Evolutionary conservation across 768 basidiomycete species (phyloP).

Genomic region (Heimioporus sp.): DNA sequence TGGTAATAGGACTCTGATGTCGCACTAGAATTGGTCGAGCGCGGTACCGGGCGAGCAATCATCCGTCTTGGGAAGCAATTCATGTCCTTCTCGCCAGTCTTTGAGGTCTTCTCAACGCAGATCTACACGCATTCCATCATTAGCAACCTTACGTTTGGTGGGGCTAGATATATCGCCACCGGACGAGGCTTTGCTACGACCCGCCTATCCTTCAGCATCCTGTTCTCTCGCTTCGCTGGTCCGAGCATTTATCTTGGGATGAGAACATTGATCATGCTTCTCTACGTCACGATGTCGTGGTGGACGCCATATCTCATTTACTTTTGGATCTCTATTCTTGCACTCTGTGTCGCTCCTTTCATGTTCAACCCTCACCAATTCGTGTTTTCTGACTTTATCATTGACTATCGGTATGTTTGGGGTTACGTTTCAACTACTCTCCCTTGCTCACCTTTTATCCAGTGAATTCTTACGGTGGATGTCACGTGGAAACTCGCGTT

Average conservation of each 20-base stretch:
- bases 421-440: background rate
- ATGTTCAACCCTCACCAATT: slow-evolving; percentile 99
- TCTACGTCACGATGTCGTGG: slow-evolving; percentile 89
- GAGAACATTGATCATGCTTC: slow-evolving; percentile 86
- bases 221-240: slow-evolving; percentile 98
- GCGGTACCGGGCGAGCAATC: slow-evolving; percentile 90
- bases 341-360: slow-evolving; percentile 94
- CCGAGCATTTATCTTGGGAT: slow-evolving; percentile 98
- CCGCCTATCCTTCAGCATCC: slow-evolving; percentile 88
- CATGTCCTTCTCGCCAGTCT: slow-evolving; percentile 88
- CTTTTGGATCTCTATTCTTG: slow-evolving; percentile 95
- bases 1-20: slow-evolving; percentile 15
- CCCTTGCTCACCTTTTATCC: slow-evolving; percentile 11
- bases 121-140: slow-evolving; percentile 98
- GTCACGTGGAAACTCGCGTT: slow-evolving; percentile 96
- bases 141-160: slow-evolving; percentile 95
- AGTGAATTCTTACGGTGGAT: slow-evolving; percentile 99
- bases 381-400: slow-evolving; percentile 93
- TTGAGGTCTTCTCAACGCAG: slow-evolving; percentile 98
- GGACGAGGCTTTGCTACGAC: slow-evolving; percentile 99
- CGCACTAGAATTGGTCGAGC: slow-evolving; percentile 82
- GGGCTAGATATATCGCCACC: slow-evolving; percentile 97
- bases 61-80: slow-evolving; percentile 94
- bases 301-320: slow-evolving; percentile 94
- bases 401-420: slow-evolving; percentile 78